phyloP scores from a whole-genome alignment of 306 rosid genomes.

The Quercus robur region DNA sequence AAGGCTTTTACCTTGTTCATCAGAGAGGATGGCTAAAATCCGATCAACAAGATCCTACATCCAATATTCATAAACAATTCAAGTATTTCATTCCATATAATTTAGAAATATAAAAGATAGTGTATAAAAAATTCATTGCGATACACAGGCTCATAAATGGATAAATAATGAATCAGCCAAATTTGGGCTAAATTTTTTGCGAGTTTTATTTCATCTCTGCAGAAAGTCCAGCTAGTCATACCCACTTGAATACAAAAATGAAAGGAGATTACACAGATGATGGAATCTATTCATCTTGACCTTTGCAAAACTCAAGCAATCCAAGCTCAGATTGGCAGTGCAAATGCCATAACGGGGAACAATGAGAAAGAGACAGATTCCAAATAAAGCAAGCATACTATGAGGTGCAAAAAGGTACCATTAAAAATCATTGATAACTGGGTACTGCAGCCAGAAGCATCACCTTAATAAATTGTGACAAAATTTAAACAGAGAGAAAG shows the following conservation, averaged over 20 bases:
- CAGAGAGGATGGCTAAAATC: constrained; percentile 68
- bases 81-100: neutral
- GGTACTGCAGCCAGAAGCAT: neutral
- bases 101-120: constrained; percentile 13
- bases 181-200: neutral
- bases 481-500: neutral
- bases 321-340: neutral
- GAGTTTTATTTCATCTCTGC: neutral
- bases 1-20: constrained; percentile 67
- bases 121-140: neutral
- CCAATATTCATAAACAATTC: constrained; percentile 21
- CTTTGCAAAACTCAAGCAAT: neutral
- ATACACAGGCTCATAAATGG: neutral
- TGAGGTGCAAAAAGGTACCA: neutral
- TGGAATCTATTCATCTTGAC: too few species aligned
- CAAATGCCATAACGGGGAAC: neutral
- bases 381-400: neutral
- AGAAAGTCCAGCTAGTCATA: neutral
- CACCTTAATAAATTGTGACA: neutral
- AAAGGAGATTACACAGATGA: neutral
- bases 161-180: neutral
- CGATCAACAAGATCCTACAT: constrained; percentile 89
- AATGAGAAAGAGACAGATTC: neutral
- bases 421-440: neutral
- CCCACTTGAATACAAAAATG: neutral